Evolutionary conservation across 179 eudicot genomes (phyloP).

Genomic region (Actinidia arguta): DNA sequence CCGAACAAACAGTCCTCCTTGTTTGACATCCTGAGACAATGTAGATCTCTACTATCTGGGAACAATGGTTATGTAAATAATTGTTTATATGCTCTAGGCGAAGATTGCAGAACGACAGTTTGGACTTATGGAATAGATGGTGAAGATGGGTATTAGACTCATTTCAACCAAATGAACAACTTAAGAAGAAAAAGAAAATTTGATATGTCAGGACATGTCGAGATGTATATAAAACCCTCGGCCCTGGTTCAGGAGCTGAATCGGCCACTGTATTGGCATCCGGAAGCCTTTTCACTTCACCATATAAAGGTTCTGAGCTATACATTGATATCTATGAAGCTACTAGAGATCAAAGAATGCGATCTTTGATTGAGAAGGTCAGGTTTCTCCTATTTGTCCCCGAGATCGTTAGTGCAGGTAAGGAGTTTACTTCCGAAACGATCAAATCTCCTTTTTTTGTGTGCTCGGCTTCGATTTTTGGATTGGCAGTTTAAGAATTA

Average conservation of each 20-base stretch:
- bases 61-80: constrained; percentile 45
- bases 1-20: constrained; percentile 34
- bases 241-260: constrained; percentile 73
- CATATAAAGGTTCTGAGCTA: constrained; percentile 79
- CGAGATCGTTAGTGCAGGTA: constrained; percentile 62
- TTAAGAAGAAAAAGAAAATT: constrained; percentile 74
- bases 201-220: constrained; percentile 68
- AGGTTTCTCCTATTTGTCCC: constrained; percentile 76
- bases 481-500: constrained; percentile 98
- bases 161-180: constrained; percentile 93
- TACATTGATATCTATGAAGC: constrained; percentile 74
- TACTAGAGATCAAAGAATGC: constrained; percentile 59
- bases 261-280: constrained; percentile 68
- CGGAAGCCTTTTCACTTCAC: constrained; percentile 88
- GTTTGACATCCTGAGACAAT: constrained; percentile 55
- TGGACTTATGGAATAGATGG: constrained; percentile 72
- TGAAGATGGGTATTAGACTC: constrained; percentile 74
- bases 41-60: constrained; percentile 77
- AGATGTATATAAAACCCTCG: constrained; percentile 76
- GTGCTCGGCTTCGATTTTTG: constrained; percentile 89
- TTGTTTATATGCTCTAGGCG: constrained; percentile 69
- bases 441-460: constrained; percentile 72
- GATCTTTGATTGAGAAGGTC: constrained; percentile 59
- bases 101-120: constrained; percentile 84
- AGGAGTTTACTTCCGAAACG: constrained; percentile 50